Evolutionary conservation across 1,139 yeast genomes (phyloP).

Genomic region (Blastobotrys illinoisensis): DNA sequence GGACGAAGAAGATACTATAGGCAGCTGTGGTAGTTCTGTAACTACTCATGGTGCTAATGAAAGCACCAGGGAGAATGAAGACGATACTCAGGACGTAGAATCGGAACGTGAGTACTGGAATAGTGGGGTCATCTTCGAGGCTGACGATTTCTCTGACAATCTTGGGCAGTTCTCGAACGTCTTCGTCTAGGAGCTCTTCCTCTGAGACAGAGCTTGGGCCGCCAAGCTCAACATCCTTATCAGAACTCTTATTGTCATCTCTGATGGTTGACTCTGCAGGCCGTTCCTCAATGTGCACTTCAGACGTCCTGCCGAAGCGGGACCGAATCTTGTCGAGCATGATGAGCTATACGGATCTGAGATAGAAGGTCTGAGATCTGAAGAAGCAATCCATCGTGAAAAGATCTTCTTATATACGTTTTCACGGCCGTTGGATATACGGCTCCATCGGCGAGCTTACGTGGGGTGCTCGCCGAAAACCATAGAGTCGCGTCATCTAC

Average conservation of each 20-base stretch:
- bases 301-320: neutral
- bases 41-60: slow-evolving; percentile 44
- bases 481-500: neutral
- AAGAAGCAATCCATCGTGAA: neutral
- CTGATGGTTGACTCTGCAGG: neutral
- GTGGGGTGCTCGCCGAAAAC: neutral
- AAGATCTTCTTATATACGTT: neutral
- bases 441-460: neutral
- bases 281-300: neutral
- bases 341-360: too few relatives aligned
- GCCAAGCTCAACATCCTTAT: neutral
- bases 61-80: slow-evolving; percentile 45
- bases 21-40: slow-evolving; percentile 40
- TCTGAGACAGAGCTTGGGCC: slow-evolving; percentile 6
- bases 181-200: slow-evolving; percentile 16
- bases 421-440: neutral
- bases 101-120: slow-evolving; percentile 40
- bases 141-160: slow-evolving; percentile 35
- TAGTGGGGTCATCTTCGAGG: slow-evolving; percentile 34
- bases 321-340: neutral
- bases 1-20: slow-evolving; percentile 16
- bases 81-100: slow-evolving; percentile 38
- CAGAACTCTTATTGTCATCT: neutral
- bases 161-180: slow-evolving; percentile 29
- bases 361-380: too few relatives aligned